Percentiles rank a stretch among this genome's conserved stretches.
Evolutionary conservation across 2,329 filamentous ascomycete genomes (phyloP).

Genomic region (Talaromyces sp.): DNA sequence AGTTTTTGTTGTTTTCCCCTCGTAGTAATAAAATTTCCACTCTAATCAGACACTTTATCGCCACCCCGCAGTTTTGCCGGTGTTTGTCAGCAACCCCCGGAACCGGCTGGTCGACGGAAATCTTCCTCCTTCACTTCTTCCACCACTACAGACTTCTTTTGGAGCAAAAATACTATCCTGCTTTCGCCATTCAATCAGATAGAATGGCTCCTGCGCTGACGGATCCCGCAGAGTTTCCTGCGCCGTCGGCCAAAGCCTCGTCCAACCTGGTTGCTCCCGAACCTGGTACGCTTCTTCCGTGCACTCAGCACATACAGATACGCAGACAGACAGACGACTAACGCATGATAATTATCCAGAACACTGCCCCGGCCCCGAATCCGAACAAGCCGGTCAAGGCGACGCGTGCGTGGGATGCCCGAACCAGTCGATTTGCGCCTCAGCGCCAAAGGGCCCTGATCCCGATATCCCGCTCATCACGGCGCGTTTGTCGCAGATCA

Average conservation of each 20-base stretch:
- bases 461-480: slow-evolving; percentile 88
- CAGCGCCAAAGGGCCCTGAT: slow-evolving; percentile 89
- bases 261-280: slow-evolving; percentile 89
- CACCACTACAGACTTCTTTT: too few species aligned
- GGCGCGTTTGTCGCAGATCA: slow-evolving; percentile 70
- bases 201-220: slow-evolving; percentile 77
- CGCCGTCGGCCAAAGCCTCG: slow-evolving; percentile 68
- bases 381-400: slow-evolving; percentile 51
- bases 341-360: slow-evolving; percentile 43
- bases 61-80: neutral
- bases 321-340: neutral
- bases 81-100: neutral
- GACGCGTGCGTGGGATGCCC: slow-evolving; percentile 93
- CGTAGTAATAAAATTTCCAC: neutral
- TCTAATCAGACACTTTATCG: neutral
- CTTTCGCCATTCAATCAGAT: neutral
- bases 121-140: neutral
- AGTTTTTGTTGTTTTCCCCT: too few species aligned
- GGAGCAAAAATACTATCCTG: neutral
- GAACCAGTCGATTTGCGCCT: slow-evolving; percentile 91
- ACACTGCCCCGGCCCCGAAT: slow-evolving; percentile 77
- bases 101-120: neutral
- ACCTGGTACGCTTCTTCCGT: slow-evolving; percentile 50
- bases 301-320: neutral
- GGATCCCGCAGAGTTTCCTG: slow-evolving; percentile 65